Conservation (phyloP, 108 stramenopile species). For the Poteriospumella lacustris region DNA sequence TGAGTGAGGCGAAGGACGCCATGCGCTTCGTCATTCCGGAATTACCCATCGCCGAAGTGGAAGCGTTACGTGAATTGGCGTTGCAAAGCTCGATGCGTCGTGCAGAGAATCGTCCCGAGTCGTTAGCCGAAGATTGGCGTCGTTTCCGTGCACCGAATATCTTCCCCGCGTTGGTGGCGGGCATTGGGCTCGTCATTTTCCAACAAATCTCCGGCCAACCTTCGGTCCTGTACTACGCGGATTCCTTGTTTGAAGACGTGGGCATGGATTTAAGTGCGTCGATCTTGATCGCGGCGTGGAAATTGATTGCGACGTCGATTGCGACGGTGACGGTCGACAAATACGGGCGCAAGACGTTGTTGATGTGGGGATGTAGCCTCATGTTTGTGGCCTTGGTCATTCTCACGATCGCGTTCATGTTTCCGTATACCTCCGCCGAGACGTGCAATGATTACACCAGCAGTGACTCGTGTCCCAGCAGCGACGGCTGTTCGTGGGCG, state of each 20-base stretch:
- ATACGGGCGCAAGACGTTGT: constrained; percentile 51
- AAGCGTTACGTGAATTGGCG: not conserved
- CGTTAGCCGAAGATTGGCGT: not conserved
- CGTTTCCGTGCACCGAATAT: constrained; percentile 21
- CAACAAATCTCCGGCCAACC: constrained; percentile 75
- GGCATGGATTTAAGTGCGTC: constrained; percentile 54
- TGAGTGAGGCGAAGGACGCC: constrained; percentile 31
- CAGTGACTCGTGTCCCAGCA: not conserved
- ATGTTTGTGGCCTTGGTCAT: constrained; percentile 55
- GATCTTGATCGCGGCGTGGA: constrained; percentile 60
- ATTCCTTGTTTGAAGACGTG: constrained; percentile 61
- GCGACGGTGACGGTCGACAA: constrained; percentile 57
- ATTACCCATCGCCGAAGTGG: not conserved
- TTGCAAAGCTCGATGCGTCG: not conserved
- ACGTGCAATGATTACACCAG: constrained; percentile 28
- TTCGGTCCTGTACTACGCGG: constrained; percentile 62
- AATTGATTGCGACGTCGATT: constrained; percentile 57
- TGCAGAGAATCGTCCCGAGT: not conserved
- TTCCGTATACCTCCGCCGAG: constrained; percentile 27
- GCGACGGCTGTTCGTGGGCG: not conserved
- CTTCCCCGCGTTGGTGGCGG: constrained; percentile 49
- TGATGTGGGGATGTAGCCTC: constrained; percentile 46
- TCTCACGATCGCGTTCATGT: constrained; percentile 49
- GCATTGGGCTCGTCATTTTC: constrained; percentile 57
- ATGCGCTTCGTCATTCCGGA: constrained; percentile 24